Evolutionary conservation across 2,329 filamentous ascomycete species (phyloP).

Genomic region (Colletotrichum sojae): DNA sequence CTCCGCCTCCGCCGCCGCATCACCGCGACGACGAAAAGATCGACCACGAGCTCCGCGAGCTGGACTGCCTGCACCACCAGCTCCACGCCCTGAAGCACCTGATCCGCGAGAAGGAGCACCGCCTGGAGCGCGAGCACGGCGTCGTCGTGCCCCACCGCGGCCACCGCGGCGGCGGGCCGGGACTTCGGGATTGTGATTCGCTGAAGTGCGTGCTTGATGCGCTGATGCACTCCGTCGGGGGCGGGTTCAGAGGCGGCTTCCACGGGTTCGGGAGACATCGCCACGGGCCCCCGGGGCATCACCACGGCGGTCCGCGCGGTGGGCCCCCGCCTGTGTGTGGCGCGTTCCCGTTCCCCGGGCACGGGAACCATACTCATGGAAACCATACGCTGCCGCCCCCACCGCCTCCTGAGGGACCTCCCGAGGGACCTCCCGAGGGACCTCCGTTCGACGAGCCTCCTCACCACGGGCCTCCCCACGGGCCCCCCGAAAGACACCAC

Average conservation of each 20-base stretch:
- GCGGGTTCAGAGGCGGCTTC: conserved; percentile 40
- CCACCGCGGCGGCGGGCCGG: not conserved
- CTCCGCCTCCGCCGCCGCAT: conserved; percentile 28
- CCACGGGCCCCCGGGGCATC: conserved; percentile 6
- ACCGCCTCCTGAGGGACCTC: conserved; percentile 41
- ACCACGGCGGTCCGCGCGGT: not conserved
- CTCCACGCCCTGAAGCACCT: conserved; percentile 57
- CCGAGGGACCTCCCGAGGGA: conserved; percentile 33
- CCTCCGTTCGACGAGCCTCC: conserved; percentile 10
- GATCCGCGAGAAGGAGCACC: conserved; percentile 59
- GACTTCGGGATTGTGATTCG: conserved; percentile 54
- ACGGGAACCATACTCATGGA: conserved; percentile 46
- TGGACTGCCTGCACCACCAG: conserved; percentile 59
- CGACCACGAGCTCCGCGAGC: conserved; percentile 59
- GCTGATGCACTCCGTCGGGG: conserved; percentile 56
- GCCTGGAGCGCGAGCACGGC: conserved; percentile 54
- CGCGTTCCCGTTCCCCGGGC: conserved; percentile 35
- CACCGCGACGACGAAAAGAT: conserved; percentile 44
- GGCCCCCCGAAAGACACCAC: not conserved
- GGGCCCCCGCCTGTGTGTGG: conserved; percentile 42
- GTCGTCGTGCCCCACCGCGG: conserved; percentile 42
- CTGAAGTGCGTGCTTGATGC: conserved; percentile 59
- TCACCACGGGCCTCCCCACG: not conserved
- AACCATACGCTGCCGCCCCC: conserved; percentile 45
- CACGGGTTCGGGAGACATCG: conserved; percentile 18